A percentile compares a stretch with the other conserved stretches of the same genome.
Evolutionary conservation across 2,329 filamentous ascomycete species (phyloP).

Genomic region (Elsinoe batatas): DNA sequence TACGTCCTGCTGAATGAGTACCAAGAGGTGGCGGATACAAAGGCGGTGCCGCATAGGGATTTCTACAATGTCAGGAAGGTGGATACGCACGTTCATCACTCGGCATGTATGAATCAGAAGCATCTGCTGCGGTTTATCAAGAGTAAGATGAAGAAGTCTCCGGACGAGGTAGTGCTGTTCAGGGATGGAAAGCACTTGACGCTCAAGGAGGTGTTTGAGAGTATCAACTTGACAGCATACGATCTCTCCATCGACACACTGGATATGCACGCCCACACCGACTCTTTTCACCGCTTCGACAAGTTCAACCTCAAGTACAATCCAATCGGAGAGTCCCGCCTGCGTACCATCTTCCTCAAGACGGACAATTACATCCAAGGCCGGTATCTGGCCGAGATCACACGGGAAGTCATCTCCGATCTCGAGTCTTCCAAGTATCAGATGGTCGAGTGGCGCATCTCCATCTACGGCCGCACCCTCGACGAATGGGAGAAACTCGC

Average conservation of each 20-base stretch:
- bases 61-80: conserved; percentile 99
- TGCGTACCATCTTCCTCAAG: conserved; percentile 97
- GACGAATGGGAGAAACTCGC: conserved; percentile 98
- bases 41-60: conserved; percentile 92
- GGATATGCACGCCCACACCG: conserved; percentile 98
- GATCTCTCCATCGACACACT: conserved; percentile 96
- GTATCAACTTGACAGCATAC: conserved; percentile 94
- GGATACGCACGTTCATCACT: conserved; percentile 97
- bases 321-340: conserved; percentile 84
- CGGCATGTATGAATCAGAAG: conserved; percentile 99
- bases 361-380: conserved; percentile 97
- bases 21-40: conserved; percentile 94
- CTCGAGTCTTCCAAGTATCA: conserved; percentile 98
- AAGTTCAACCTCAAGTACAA: conserved; percentile 99
- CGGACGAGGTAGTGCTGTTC: conserved; percentile 85
- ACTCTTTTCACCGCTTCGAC: conserved; percentile 97
- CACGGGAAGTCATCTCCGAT: conserved; percentile 94
- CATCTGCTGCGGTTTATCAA: conserved; percentile 97
- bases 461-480: conserved; percentile 83
- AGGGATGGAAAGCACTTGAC: conserved; percentile 89
- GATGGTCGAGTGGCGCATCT: conserved; percentile 99
- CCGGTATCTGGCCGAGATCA: conserved; percentile 92
- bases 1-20: conserved; percentile 93
- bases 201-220: conserved; percentile 86
- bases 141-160: conserved; percentile 98